Conservation (phyloP, 352 stramenopile species). For the Phytophthora constricta region DNA sequence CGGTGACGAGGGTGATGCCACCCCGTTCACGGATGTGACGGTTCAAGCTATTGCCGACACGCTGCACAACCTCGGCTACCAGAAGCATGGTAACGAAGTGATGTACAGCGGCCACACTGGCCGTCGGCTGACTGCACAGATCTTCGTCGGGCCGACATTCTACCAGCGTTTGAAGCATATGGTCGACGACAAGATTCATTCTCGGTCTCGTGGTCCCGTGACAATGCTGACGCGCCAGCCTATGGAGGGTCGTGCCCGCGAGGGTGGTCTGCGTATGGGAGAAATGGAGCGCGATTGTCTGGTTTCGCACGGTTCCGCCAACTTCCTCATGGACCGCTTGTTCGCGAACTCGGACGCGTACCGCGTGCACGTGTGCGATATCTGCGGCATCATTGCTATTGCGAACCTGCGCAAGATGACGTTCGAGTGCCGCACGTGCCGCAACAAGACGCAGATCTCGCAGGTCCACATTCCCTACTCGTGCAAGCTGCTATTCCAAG, state of each 20-base stretch:
- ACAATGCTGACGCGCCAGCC: conserved; percentile 99
- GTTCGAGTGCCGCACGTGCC: conserved; percentile 97
- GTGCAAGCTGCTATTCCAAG: conserved; percentile 99
- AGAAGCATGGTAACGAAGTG: conserved; percentile 99
- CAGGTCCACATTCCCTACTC: conserved; percentile 99
- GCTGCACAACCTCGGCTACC: conserved; percentile 97
- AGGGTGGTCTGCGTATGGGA: conserved; percentile 99
- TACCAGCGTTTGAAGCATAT: conserved; percentile 99
- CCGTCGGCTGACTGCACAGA: conserved; percentile 93
- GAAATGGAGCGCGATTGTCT: conserved; percentile 99
- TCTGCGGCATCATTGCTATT: conserved; percentile 99
- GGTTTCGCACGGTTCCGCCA: conserved; percentile 98
- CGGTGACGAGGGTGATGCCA: conserved; percentile 98
- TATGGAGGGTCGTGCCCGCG: conserved; percentile 97
- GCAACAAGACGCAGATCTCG: conserved; percentile 95
- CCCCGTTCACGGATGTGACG: conserved; percentile 98
- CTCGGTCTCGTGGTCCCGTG: conserved; percentile 92
- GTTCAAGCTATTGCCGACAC: conserved; percentile 97
- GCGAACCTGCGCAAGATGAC: conserved; percentile 99
- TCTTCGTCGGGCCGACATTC: conserved; percentile 99
- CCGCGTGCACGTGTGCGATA: conserved; percentile 98
- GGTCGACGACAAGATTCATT: conserved; percentile 99
- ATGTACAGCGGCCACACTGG: conserved; percentile 99
- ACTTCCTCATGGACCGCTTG: conserved; percentile 99
- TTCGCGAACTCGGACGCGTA: conserved; percentile 99